phyloP scores from a whole-genome alignment of 805 yeast genomes.

The Naumovozyma baii region DNA sequence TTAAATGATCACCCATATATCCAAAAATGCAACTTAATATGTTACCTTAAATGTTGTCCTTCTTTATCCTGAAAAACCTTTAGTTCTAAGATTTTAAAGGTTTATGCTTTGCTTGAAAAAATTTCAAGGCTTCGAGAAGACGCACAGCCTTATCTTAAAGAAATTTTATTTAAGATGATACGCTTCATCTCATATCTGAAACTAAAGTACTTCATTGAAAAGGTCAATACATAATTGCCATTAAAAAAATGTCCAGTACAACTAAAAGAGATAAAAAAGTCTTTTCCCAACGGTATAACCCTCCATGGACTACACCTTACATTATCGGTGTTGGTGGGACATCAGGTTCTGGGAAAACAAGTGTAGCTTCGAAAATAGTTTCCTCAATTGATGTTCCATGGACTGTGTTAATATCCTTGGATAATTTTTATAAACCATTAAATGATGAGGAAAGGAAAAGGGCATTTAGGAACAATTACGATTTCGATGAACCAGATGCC shows the following conservation, averaged over 20 bases:
- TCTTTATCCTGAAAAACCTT: no score
- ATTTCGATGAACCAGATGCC: slow-evolving; percentile 82
- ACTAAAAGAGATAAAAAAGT: neutral
- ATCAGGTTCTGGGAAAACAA: slow-evolving; percentile 89
- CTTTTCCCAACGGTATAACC: slow-evolving; percentile 37
- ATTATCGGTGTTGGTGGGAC: slow-evolving; percentile 82
- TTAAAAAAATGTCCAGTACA: neutral
- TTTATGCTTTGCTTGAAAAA: no score
- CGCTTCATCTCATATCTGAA: no score
- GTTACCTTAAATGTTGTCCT: no score
- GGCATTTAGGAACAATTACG: slow-evolving; percentile 67
- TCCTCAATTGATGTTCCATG: slow-evolving; percentile 79
- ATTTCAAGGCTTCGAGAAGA: slow-evolving; percentile 2
- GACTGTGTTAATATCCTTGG: slow-evolving; percentile 84
- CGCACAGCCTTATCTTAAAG: slow-evolving; percentile 8
- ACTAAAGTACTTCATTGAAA: no score
- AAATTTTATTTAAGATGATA: no score
- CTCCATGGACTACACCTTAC: slow-evolving; percentile 86
- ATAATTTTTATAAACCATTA: slow-evolving; percentile 81
- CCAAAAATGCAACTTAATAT: no score
- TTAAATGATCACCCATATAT: neutral
- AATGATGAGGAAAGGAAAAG: slow-evolving; percentile 44
- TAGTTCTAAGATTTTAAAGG: no score
- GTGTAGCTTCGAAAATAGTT: slow-evolving; percentile 77
- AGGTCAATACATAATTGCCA: no score